Percentiles rank a stretch among this genome's conserved stretches.
Conservation (phyloP, 371 early-diverging fungal genomes). For the Rhizopus delemar region DNA sequence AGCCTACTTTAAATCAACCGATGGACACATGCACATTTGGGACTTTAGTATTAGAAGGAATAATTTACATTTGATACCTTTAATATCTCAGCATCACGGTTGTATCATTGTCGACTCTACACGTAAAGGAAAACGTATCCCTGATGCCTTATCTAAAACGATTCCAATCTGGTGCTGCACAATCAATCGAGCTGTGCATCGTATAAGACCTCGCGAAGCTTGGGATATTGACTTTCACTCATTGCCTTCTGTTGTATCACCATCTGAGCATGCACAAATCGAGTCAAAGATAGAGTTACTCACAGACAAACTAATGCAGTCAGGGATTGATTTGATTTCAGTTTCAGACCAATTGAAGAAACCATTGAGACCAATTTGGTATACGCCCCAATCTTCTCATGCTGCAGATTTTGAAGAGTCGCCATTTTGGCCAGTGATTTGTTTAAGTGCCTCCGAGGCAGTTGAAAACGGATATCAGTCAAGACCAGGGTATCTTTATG, state of each 20-base stretch:
- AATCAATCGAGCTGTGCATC: slow-evolving; percentile 59
- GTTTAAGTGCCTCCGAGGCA: slow-evolving; percentile 72
- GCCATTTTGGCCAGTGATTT: slow-evolving; percentile 67
- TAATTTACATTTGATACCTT: slow-evolving; percentile 70
- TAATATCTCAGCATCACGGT: slow-evolving; percentile 60
- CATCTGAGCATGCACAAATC: slow-evolving; percentile 78
- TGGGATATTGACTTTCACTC: slow-evolving; percentile 72
- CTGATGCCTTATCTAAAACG: slow-evolving; percentile 83
- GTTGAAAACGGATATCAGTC: slow-evolving; percentile 56
- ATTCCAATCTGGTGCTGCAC: slow-evolving; percentile 88
- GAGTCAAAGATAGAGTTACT: slow-evolving; percentile 56
- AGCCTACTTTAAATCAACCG: slow-evolving; percentile 90
- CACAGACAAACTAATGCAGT: slow-evolving; percentile 58
- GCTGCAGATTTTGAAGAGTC: slow-evolving; percentile 50
- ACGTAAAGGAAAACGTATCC: slow-evolving; percentile 79
- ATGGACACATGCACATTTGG: slow-evolving; percentile 87
- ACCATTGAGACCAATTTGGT: slow-evolving; percentile 83
- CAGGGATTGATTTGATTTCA: slow-evolving; percentile 54
- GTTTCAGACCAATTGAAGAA: slow-evolving; percentile 48
- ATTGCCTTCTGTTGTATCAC: slow-evolving; percentile 63
- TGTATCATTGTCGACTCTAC: slow-evolving; percentile 88
- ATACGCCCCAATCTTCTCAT: slow-evolving; percentile 64
- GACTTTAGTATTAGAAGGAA: slow-evolving; percentile 77
- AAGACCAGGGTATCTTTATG: slow-evolving; percentile 68
- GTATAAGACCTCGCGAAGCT: neutral